phyloP scores from a whole-genome alignment of 1,284 basidiomycete genomes.

The Microbotryum lychnidis-dioicae region DNA sequence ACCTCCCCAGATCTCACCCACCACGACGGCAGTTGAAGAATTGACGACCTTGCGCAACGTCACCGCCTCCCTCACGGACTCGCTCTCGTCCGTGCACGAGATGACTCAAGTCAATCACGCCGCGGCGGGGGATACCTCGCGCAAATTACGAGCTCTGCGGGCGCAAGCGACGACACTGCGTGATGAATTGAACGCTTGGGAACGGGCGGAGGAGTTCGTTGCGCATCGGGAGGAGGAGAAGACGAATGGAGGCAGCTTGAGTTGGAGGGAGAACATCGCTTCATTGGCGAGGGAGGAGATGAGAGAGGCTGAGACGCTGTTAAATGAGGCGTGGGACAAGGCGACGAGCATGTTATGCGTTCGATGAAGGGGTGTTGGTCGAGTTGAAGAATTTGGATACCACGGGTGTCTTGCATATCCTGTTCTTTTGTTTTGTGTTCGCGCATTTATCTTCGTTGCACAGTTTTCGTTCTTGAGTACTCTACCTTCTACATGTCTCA shows the following conservation, averaged over 20 bases:
- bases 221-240: background rate
- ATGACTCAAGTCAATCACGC: conserved; percentile 19
- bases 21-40: background rate
- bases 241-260: background rate
- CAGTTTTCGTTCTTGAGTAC: too few species aligned
- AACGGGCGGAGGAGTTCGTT: conserved; percentile 15
- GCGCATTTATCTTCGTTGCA: too few species aligned
- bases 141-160: conserved; percentile 22
- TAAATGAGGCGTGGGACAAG: conserved; percentile 43
- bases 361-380: too few species aligned
- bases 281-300: background rate
- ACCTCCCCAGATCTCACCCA: background rate
- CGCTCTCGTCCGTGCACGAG: conserved; percentile 19
- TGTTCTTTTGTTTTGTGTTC: too few species aligned
- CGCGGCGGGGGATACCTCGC: conserved; percentile 9
- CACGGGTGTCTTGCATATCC: too few species aligned
- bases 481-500: too few species aligned
- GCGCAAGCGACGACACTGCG: conserved; percentile 8
- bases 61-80: conserved; percentile 17
- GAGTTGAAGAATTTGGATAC: too few species aligned
- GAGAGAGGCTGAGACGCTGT: conserved; percentile 22
- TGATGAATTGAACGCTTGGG: conserved; percentile 8
- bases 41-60: conserved; percentile 10
- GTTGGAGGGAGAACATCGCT: background rate
- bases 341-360: conserved; percentile 36